A percentile compares a stretch with the other conserved stretches of the same genome.
phyloP scores from a whole-genome alignment of 179 eudicot genomes.

The Gypsophila paniculata region DNA sequence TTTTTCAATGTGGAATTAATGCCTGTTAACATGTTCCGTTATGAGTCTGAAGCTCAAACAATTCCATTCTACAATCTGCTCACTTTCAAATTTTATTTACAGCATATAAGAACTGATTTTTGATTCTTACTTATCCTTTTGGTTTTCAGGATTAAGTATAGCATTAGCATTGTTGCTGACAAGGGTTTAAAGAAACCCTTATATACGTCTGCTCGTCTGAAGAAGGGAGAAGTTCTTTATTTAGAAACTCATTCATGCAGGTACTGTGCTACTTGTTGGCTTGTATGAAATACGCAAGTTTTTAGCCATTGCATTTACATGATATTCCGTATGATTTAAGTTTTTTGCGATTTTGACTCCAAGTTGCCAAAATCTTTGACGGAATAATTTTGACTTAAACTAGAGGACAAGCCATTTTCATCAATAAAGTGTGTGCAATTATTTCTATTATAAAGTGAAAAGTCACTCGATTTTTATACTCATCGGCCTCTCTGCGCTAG shows the following conservation, averaged over 20 bases:
- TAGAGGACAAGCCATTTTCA: not conserved
- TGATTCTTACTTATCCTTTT: not conserved
- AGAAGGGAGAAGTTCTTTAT: constrained; percentile 92
- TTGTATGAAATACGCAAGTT: too few relatives aligned
- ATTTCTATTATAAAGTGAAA: too few relatives aligned
- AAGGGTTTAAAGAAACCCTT: constrained; percentile 85
- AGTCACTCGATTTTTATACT: too few relatives aligned
- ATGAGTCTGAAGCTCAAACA: not conserved
- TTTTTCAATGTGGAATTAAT: not conserved
- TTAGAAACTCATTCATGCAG: constrained; percentile 81
- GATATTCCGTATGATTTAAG: too few relatives aligned
- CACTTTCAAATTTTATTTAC: not conserved
- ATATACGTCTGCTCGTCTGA: constrained; percentile 87
- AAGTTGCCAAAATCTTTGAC: not conserved
- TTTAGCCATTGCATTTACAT: too few relatives aligned
- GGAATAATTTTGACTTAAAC: not conserved
- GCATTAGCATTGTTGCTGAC: constrained; percentile 85
- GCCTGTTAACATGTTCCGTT: not conserved
- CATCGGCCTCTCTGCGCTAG: too few relatives aligned
- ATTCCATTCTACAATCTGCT: not conserved
- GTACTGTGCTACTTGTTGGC: constrained; percentile 30
- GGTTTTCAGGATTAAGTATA: constrained; percentile 71
- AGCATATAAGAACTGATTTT: not conserved
- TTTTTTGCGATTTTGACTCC: too few relatives aligned
- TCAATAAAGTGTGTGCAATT: not conserved